Base-by-base conservation (phyloP, 345 rosid genomes). In the Euphorbia peplus region DNA sequence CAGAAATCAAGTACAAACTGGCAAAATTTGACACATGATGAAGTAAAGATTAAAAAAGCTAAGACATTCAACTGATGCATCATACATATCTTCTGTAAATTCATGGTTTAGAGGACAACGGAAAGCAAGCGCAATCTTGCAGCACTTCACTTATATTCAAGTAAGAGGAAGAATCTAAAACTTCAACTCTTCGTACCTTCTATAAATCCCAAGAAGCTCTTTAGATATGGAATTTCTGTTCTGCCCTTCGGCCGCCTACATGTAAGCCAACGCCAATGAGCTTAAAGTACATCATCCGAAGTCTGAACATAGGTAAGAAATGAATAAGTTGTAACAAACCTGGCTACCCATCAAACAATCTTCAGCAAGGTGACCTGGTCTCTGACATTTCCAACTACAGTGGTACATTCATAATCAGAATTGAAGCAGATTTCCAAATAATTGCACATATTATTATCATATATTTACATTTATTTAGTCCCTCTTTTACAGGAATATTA, bases 341-440 rank as follows among this genome's bases (percentile, higher is more conserved):
- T 82, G 79, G 37, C 78, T 67, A n/a, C 68, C 52, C 46, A 72
- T 82, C 73, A 80, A 69, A 80, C 95, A 88, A 74, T 88, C 95
- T 70, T 86, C 82, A 19, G 87, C 83, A 70, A 89, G 88, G 74
- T 89, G 95, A 53, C 95, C 91, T 21, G 88, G 91, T 78, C 78
- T 81, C 75, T 83, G 83, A 30, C 95, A 89, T 74, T 83, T 78
- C 85, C 90, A 79, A 70, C 95, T 89, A 70, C 42, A 76, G 67
- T 54, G 10, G 57, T 9, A 61, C 60, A 48, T 26, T 67, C 42
- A 50, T 21, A 35, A 35, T 12, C 22, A 52, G 50, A 54, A 70
- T 26, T 56, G 24, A 58, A 37, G 24, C 1, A 1, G 25, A 30
- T 35, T 58, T 44, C 2, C 26, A 37, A 53, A 52, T 29, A 63